Percentiles rank a stretch among this genome's conserved stretches.
Evolutionary conservation across 2,329 filamentous ascomycete genomes (phyloP).

Genomic region (Fusarium transvaalense): DNA sequence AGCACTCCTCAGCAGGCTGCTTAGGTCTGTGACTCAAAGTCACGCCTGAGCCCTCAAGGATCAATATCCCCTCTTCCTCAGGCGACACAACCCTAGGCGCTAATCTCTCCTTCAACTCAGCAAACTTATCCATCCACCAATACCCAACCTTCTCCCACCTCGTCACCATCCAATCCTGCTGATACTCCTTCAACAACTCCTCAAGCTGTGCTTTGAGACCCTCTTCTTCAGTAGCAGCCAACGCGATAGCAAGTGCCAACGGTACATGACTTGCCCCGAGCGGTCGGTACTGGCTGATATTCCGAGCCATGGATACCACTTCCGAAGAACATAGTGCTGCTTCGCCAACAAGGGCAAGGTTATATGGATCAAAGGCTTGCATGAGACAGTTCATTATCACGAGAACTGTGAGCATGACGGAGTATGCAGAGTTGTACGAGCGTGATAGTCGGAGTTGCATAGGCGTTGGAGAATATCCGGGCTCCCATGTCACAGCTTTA

Average conservation of each 20-base stretch:
- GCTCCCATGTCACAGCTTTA: slow-evolving; percentile 22
- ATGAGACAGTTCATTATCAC: slow-evolving; percentile 35
- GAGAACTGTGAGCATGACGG: slow-evolving; percentile 13
- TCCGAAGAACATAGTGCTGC: slow-evolving; percentile 32
- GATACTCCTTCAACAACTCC: slow-evolving; percentile 27
- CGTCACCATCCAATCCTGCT: slow-evolving; percentile 33
- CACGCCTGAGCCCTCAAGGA: not conserved
- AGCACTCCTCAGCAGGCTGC: slow-evolving; percentile 27
- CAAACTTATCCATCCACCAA: slow-evolving; percentile 39
- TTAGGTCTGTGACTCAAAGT: not conserved
- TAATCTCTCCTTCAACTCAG: slow-evolving; percentile 16
- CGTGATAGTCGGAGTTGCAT: slow-evolving; percentile 26
- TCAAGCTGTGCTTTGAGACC: slow-evolving; percentile 27
- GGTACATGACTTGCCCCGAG: slow-evolving; percentile 36
- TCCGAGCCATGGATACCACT: slow-evolving; percentile 18
- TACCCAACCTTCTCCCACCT: slow-evolving; percentile 29
- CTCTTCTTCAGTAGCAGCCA: slow-evolving; percentile 37
- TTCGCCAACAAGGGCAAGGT: slow-evolving; percentile 22
- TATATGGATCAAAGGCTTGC: slow-evolving; percentile 38
- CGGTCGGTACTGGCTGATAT: slow-evolving; percentile 26
- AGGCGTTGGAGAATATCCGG: slow-evolving; percentile 18
- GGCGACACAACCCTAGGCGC: slow-evolving; percentile 8
- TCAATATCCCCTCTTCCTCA: slow-evolving; percentile 7
- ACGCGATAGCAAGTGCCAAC: slow-evolving; percentile 26
- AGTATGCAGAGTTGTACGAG: slow-evolving; percentile 32